These are phyloP conservation scores for Luzula sylvatica DNA, from an alignment of 176 grass and related monocot genomes.

Conservation along the genomic window DNA sequence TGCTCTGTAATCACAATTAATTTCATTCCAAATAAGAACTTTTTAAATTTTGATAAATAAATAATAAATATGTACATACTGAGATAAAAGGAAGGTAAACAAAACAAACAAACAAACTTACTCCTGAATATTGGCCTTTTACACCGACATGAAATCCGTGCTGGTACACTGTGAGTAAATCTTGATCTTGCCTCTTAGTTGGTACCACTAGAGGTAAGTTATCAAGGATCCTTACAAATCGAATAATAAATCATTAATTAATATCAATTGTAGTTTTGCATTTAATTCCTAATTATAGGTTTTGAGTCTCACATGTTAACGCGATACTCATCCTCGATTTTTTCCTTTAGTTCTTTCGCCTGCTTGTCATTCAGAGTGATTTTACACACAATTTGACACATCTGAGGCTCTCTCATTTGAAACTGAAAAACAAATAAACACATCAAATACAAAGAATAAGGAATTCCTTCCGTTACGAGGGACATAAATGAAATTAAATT, in stretches of 20 bases:
- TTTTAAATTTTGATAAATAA: not conserved
- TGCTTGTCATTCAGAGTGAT: conserved; percentile 29
- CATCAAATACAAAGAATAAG: conserved; percentile 7
- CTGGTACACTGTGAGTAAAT: conserved; percentile 46
- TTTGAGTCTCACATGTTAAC: conserved; percentile 65
- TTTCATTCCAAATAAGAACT: conserved; percentile 10
- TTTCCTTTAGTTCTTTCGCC: conserved; percentile 59
- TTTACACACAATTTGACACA: conserved; percentile 81
- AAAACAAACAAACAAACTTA: conserved; percentile 21
- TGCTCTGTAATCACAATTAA: conserved; percentile 46
- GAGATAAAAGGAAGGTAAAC: not conserved
- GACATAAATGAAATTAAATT: conserved; percentile 2
- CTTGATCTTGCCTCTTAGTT: conserved; percentile 46
- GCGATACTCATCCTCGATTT: conserved; percentile 72
- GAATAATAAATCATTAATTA: not conserved
- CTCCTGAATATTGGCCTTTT: conserved; percentile 64
- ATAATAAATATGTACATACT: not conserved
- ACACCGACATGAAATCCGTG: conserved; percentile 71
- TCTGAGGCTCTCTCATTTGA: conserved; percentile 72
- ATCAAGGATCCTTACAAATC: conserved; percentile 60
- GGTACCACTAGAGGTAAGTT: conserved; percentile 80
- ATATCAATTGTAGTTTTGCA: not conserved
- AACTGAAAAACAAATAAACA: conserved; percentile 39
- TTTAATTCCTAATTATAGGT: not conserved
- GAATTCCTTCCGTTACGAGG: not conserved